Evolutionary conservation across 345 rosid genomes (phyloP).

Genomic region (Rhodamnia argentea): DNA sequence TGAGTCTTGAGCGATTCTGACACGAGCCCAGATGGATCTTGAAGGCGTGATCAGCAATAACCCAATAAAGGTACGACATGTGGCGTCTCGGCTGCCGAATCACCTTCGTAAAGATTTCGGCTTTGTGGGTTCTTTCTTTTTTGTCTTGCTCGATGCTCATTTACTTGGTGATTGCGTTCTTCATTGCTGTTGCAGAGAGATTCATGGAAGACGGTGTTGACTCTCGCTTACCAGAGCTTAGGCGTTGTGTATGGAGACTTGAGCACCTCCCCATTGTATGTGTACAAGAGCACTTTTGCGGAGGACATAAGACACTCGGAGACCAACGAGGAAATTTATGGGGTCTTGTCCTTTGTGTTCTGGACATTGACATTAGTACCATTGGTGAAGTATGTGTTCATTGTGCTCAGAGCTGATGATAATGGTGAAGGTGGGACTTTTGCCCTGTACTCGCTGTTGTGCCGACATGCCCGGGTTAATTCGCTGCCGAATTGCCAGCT

Average conservation of each 20-base stretch:
- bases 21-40: constrained; percentile 49
- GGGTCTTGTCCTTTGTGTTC: constrained; percentile 32
- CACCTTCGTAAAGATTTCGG: background rate
- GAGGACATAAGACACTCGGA: constrained; percentile 31
- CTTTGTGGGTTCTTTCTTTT: background rate
- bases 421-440: constrained; percentile 44
- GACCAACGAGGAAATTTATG: constrained; percentile 35
- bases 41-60: constrained; percentile 29
- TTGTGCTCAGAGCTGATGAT: constrained; percentile 36
- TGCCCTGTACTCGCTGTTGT: constrained; percentile 34
- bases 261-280: constrained; percentile 39
- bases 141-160: background rate
- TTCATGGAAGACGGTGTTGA: constrained; percentile 32
- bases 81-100: background rate
- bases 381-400: constrained; percentile 27
- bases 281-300: constrained; percentile 32
- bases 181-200: constrained; percentile 9
- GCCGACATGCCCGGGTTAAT: constrained; percentile 31
- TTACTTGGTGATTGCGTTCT: background rate
- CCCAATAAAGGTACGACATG: constrained; percentile 47
- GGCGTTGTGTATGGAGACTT: constrained; percentile 25
- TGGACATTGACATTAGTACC: constrained; percentile 34
- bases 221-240: constrained; percentile 17
- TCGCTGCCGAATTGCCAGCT: constrained; percentile 30
- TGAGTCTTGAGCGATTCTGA: constrained; percentile 5